Base-by-base conservation (phyloP, 768 basidiomycete genomes). In the Hygrocybe coccinea region DNA sequence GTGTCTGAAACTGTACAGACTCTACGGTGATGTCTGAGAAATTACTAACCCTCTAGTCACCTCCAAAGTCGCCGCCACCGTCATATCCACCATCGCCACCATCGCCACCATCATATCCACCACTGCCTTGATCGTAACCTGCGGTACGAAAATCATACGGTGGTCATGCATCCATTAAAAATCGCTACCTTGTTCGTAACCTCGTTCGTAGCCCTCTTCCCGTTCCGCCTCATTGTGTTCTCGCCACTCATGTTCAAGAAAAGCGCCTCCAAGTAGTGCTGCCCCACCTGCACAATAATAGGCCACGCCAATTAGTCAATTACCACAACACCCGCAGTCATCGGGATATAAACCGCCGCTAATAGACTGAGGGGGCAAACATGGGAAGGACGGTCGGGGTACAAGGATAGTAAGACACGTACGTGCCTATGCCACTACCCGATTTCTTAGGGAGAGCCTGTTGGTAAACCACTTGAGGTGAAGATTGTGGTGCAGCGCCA, bases 231-330 rank as follows among this genome's bases (percentile, higher is more conserved):
- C 25, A 19, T 55, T 35, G 45, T 49, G 45, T 24, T 66, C 66
- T 44, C 83, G 83, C 29, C 82, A 57, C 0, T 78, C 80, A 44
- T 82, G 74, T 35, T 63, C 78, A 37, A 87, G 62, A 43, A 88
- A 66, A 2, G 72, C 70, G 56, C 87, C 87, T 37, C 81, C 86
- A n/a, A 85, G 64, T n/a, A 87, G 65, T 56, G 84, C 87, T 14
- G 74, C 86, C 62, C 79, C 86, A 59, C 77, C 85, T 79, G 49
- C 51, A 47, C 54, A 45, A 49, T 54, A 37, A 12, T 55, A 15
- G 33, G 47, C 35, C 57, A 29, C 29, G 29, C 29, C 29, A 3
- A 29, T 29, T 8, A 29, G 8, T 29, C 29, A 29, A 29, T 29
- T 29, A 8, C 8, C 4, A 29, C 29, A 29, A 29, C 29, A 29